phyloP scores from a whole-genome alignment of 306 rosid genomes.

The Psophocarpus tetragonolobus region DNA sequence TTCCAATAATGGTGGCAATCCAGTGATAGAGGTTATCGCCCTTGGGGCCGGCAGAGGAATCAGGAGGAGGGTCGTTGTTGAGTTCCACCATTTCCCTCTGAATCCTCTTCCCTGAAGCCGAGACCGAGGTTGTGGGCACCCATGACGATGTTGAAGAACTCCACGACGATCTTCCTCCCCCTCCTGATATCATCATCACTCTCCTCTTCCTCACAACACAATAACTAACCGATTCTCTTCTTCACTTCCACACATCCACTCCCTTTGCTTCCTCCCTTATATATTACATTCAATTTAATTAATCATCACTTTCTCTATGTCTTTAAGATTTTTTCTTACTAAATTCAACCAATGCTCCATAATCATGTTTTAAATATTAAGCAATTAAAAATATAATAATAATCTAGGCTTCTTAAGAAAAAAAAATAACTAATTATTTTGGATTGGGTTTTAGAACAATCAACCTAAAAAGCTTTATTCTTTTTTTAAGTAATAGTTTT shows the following conservation, averaged over 20 bases:
- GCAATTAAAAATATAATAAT: too few species aligned
- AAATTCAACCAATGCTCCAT: too few species aligned
- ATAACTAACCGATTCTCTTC: not conserved
- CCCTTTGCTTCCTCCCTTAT: not conserved
- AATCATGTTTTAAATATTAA: too few species aligned
- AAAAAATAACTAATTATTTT: too few species aligned
- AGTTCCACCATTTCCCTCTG: slow-evolving; percentile 88
- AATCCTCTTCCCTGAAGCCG: slow-evolving; percentile 86
- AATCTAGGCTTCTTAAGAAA: too few species aligned
- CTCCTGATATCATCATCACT: slow-evolving; percentile 45
- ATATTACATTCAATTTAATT: too few species aligned
- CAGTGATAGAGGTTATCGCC: slow-evolving; percentile 96
- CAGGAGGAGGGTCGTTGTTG: slow-evolving; percentile 72
- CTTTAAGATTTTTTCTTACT: too few species aligned
- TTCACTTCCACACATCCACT: not conserved
- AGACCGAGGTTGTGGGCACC: slow-evolving; percentile 70
- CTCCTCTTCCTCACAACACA: not conserved
- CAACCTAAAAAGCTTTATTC: too few species aligned
- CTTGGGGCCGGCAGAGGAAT: slow-evolving; percentile 90
- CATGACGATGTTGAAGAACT: slow-evolving; percentile 56
- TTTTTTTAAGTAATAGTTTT: too few species aligned
- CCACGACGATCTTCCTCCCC: slow-evolving; percentile 41
- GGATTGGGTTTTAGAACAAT: too few species aligned
- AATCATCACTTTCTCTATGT: too few species aligned
- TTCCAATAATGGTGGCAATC: slow-evolving; percentile 86